Percentiles rank a stretch among this genome's conserved stretches.
These are phyloP conservation scores for Trifolium dubium DNA, from an alignment of 306 rosid genomes.

Conservation along the genomic window DNA sequence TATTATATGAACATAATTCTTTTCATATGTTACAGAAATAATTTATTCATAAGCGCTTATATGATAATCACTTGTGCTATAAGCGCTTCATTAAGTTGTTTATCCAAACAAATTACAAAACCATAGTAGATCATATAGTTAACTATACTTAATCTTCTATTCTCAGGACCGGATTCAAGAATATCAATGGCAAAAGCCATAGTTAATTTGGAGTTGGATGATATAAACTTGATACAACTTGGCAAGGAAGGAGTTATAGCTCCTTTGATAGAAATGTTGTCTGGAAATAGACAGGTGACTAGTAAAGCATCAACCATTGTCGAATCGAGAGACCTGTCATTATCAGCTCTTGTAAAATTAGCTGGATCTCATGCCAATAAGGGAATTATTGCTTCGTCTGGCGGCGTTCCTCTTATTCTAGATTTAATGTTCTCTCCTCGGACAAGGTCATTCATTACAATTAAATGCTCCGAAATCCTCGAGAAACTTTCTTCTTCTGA, in stretches of 20 bases:
- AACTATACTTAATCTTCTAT: slow-evolving; percentile 23
- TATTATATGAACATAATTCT: background rate
- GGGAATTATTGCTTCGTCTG: slow-evolving; percentile 60
- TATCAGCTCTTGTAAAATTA: slow-evolving; percentile 67
- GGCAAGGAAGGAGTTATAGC: slow-evolving; percentile 78
- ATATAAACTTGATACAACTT: slow-evolving; percentile 61
- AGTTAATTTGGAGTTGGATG: slow-evolving; percentile 56
- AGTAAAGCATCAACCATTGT: background rate
- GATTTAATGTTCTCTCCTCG: slow-evolving; percentile 55
- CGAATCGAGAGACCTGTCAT: slow-evolving; percentile 58
- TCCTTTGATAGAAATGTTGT: slow-evolving; percentile 72
- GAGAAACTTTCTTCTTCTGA: slow-evolving; percentile 68
- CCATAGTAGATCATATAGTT: slow-evolving; percentile 36
- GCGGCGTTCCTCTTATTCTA: slow-evolving; percentile 70
- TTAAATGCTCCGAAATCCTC: slow-evolving; percentile 68
- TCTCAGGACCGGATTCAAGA: slow-evolving; percentile 77
- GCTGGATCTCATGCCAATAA: slow-evolving; percentile 61
- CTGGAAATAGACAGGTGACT: slow-evolving; percentile 29
- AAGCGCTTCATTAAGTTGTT: background rate
- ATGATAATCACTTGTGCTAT: background rate
- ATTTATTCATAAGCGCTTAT: background rate
- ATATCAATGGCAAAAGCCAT: slow-evolving; percentile 60
- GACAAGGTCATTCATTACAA: slow-evolving; percentile 44
- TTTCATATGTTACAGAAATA: background rate
- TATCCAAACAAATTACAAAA: background rate